These are phyloP conservation scores for Ampelomyces quisqualis DNA, from an alignment of 2,329 filamentous ascomycete genomes.

Conservation along the genomic window DNA sequence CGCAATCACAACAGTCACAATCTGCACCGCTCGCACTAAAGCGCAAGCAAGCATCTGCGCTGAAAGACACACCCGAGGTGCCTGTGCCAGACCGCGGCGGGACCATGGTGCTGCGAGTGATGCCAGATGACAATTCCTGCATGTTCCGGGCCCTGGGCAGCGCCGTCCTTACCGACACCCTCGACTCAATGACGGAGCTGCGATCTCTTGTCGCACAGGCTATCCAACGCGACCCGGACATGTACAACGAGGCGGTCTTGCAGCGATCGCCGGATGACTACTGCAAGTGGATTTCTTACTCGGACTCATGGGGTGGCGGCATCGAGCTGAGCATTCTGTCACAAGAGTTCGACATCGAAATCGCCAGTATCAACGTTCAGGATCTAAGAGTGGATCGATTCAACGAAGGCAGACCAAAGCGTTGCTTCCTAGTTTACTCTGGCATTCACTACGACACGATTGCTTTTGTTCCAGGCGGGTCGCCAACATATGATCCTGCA, in stretches of 20 bases:
- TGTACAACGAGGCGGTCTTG: slow-evolving; percentile 75
- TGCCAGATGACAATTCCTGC: slow-evolving; percentile 96
- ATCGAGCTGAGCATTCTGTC: slow-evolving; percentile 87
- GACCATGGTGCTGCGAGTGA: slow-evolving; percentile 75
- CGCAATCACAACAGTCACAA: slow-evolving; percentile 12
- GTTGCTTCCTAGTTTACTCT: slow-evolving; percentile 83
- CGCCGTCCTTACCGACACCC: slow-evolving; percentile 65
- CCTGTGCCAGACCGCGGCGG: slow-evolving; percentile 58
- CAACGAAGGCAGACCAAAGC: slow-evolving; percentile 66
- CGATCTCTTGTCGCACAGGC: slow-evolving; percentile 75
- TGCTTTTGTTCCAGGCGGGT: slow-evolving; percentile 64
- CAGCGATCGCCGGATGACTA: slow-evolving; percentile 71
- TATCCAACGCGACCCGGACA: slow-evolving; percentile 70
- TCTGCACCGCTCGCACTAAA: slow-evolving; percentile 45
- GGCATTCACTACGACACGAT: slow-evolving; percentile 94
- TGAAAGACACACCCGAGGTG: slow-evolving; percentile 63
- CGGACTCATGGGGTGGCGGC: slow-evolving; percentile 84
- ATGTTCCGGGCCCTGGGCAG: slow-evolving; percentile 87
- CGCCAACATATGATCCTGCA: slow-evolving; percentile 65
- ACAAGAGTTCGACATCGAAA: slow-evolving; percentile 80
- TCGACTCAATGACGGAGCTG: slow-evolving; percentile 70
- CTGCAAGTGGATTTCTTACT: slow-evolving; percentile 75
- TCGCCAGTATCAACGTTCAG: slow-evolving; percentile 79
- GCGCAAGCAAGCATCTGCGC: slow-evolving; percentile 47
- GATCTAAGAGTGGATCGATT: slow-evolving; percentile 69